These are phyloP conservation scores for Xylaria curta DNA, from an alignment of 495 filamentous ascomycete species.

Conservation along the genomic window DNA sequence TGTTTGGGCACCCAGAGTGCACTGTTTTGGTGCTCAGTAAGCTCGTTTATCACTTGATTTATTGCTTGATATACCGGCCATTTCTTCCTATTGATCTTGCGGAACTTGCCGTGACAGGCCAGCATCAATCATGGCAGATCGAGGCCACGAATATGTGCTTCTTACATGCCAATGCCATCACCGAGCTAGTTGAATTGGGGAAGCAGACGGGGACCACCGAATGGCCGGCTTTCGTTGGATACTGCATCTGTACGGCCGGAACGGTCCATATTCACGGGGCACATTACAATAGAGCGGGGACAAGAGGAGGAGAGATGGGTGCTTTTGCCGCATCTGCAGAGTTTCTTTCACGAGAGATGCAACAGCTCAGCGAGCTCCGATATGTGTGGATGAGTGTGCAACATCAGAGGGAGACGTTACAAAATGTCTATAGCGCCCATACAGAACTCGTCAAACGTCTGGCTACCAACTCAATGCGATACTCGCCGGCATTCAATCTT, in stretches of 20 bases:
- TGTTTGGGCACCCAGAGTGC: slow-evolving; percentile 79
- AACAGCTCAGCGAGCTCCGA: slow-evolving; percentile 74
- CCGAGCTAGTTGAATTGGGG: slow-evolving; percentile 80
- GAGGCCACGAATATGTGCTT: slow-evolving; percentile 87
- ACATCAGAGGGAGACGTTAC: slow-evolving; percentile 77
- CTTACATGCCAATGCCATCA: slow-evolving; percentile 84
- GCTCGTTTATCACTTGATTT: slow-evolving; percentile 81
- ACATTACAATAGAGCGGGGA: slow-evolving; percentile 71
- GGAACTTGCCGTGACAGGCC: slow-evolving; percentile 76
- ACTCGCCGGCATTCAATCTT: slow-evolving; percentile 78
- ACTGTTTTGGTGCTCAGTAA: slow-evolving; percentile 81
- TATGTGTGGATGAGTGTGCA: slow-evolving; percentile 78
- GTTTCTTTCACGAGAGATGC: slow-evolving; percentile 77
- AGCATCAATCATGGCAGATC: slow-evolving; percentile 91
- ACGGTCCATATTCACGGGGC: slow-evolving; percentile 86
- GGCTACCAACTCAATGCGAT: slow-evolving; percentile 62
- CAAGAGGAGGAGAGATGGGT: slow-evolving; percentile 66
- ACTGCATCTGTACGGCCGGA: slow-evolving; percentile 81
- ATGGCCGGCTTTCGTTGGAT: slow-evolving; percentile 83
- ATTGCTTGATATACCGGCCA: slow-evolving; percentile 83
- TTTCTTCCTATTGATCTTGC: slow-evolving; percentile 84
- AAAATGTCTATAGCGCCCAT: slow-evolving; percentile 74
- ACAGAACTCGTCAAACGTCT: slow-evolving; percentile 74
- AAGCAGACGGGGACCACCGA: slow-evolving; percentile 69
- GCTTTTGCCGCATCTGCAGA: slow-evolving; percentile 64